Evolutionary conservation across 2,329 filamentous ascomycete species (phyloP).

Genomic region (Penicillium occitanis): DNA sequence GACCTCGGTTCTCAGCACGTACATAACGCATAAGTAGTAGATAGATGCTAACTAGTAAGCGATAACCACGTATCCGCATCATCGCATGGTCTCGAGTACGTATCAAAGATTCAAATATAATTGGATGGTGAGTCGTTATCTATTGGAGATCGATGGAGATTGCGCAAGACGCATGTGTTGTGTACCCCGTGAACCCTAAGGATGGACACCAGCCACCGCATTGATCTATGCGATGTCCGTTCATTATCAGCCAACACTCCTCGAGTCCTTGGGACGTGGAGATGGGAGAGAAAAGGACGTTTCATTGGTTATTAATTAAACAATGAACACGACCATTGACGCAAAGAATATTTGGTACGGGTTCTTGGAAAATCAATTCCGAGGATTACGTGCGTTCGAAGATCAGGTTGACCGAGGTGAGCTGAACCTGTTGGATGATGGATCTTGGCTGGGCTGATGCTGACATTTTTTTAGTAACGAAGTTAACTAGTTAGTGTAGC

Average conservation of each 20-base stretch:
- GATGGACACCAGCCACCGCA: constrained; percentile 9
- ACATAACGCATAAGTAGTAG: neutral
- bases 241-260: neutral
- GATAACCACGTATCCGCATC: constrained; percentile 7
- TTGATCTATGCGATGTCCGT: neutral
- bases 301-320: neutral
- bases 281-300: neutral
- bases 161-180: neutral
- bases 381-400: neutral
- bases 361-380: neutral
- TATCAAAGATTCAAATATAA: neutral
- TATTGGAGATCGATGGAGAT: constrained; percentile 6
- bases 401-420: constrained; percentile 1
- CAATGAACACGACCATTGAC: neutral
- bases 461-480: neutral
- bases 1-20: constrained; percentile 5
- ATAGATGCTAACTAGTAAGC: neutral
- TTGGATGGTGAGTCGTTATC: neutral
- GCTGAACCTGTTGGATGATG: neutral
- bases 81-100: neutral
- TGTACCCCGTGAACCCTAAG: neutral
- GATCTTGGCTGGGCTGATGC: constrained; percentile 1
- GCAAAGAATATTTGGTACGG: neutral
- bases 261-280: neutral
- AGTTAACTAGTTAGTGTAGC: neutral